These are phyloP conservation scores for Aphanomyces invadans DNA, from an alignment of 352 stramenopile species.

Conservation along the genomic window DNA sequence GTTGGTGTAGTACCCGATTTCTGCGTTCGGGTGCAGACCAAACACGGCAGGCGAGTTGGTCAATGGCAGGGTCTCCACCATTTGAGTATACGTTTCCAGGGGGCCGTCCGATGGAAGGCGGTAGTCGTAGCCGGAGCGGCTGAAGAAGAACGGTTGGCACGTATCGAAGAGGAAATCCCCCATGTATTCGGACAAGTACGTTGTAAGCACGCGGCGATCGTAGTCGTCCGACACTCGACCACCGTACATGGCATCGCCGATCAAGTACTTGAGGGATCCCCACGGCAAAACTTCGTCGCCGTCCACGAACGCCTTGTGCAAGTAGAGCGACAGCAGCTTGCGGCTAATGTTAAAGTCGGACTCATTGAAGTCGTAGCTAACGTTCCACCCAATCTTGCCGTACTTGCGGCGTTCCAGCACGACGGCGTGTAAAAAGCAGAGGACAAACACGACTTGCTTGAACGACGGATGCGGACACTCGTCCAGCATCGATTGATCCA, in stretches of 20 bases:
- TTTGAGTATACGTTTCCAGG: conserved; percentile 70
- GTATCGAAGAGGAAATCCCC: conserved; percentile 95
- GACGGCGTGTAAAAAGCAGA: conserved; percentile 94
- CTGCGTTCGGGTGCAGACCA: conserved; percentile 92
- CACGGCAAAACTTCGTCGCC: conserved; percentile 90
- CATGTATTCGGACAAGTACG: conserved; percentile 94
- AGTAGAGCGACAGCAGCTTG: conserved; percentile 87
- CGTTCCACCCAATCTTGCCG: conserved; percentile 96
- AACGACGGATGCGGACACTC: conserved; percentile 91
- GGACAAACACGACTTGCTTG: conserved; percentile 89
- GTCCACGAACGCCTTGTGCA: conserved; percentile 91
- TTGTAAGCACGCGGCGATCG: conserved; percentile 91
- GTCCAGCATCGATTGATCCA: conserved; percentile 86
- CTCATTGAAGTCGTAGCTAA: conserved; percentile 96
- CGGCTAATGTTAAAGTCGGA: conserved; percentile 93
- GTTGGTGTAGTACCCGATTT: conserved; percentile 95
- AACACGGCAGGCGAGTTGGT: conserved; percentile 93
- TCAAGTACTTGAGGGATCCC: conserved; percentile 92
- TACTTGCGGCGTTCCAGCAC: conserved; percentile 94
- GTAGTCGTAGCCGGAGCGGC: conserved; percentile 90
- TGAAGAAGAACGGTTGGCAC: conserved; percentile 92
- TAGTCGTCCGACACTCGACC: conserved; percentile 94
- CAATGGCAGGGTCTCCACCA: conserved; percentile 87
- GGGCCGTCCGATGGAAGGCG: conserved; percentile 46
- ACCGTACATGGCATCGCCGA: conserved; percentile 96